phyloP scores from a whole-genome alignment of 78 protist species.

The Salpingoeca rosetta region DNA sequence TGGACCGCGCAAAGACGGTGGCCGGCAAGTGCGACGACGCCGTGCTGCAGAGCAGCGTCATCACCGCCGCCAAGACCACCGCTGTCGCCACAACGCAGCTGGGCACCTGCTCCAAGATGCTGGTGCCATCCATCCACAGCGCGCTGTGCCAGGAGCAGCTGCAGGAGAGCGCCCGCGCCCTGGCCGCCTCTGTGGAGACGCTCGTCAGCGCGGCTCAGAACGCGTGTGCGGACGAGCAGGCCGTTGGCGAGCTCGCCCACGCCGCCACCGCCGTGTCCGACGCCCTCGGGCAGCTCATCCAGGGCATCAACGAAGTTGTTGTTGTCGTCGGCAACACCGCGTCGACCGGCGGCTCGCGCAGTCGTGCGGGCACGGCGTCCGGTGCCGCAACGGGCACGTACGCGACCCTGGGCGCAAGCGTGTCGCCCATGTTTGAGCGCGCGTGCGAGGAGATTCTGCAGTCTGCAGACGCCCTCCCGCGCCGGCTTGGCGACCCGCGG shows the following conservation, averaged over 20 bases:
- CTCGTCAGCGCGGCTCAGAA: not conserved
- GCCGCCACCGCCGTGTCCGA: not conserved
- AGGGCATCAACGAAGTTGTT: not conserved
- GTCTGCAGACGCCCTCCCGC: not conserved
- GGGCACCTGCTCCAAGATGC: not conserved
- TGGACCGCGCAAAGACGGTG: not conserved
- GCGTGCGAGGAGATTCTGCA: not conserved
- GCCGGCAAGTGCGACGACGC: slow-evolving; percentile 18
- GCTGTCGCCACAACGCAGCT: slow-evolving; percentile 10
- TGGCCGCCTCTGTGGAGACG: not conserved
- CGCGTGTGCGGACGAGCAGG: not conserved
- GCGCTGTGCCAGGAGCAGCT: slow-evolving; percentile 21
- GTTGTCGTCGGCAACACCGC: too few species aligned
- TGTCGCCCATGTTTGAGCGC: not conserved
- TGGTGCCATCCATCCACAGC: slow-evolving; percentile 8
- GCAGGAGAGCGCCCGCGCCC: not conserved
- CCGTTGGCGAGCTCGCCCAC: not conserved
- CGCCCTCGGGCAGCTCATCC: not conserved
- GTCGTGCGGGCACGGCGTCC: too few species aligned
- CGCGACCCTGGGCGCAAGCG: not conserved
- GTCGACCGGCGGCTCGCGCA: too few species aligned
- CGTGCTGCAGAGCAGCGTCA: not conserved
- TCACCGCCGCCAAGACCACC: not conserved
- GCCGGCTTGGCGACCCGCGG: not conserved
- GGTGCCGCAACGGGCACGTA: too few species aligned